These are phyloP conservation scores for Lactarius akahatsu DNA, from an alignment of 768 basidiomycete species.

Conservation along the genomic window DNA sequence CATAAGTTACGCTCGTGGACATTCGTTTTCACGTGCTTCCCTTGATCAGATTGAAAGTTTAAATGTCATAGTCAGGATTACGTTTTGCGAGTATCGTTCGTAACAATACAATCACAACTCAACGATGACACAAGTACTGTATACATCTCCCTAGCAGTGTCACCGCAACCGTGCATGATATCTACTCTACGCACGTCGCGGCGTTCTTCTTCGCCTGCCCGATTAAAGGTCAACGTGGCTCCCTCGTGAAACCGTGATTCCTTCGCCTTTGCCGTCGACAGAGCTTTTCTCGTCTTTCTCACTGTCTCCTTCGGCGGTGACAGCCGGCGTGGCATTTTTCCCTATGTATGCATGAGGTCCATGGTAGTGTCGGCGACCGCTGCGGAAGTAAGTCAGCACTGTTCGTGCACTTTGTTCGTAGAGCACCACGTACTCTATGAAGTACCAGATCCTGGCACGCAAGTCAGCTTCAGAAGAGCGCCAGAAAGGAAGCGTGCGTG, in stretches of 20 bases:
- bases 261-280: not conserved
- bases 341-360: constrained; percentile 21
- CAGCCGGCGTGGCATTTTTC: not conserved
- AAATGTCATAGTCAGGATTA: not conserved
- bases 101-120: not conserved
- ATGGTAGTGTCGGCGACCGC: constrained; percentile 28
- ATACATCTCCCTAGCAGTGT: not conserved
- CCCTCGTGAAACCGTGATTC: not conserved
- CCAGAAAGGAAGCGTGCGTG: not conserved
- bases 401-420: not conserved
- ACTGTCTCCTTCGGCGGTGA: not conserved
- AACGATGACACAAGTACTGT: too few relatives aligned
- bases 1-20: too few relatives aligned
- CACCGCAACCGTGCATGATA: not conserved
- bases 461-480: not conserved
- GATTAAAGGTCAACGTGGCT: not conserved
- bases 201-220: not conserved
- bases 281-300: not conserved
- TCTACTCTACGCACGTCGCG: not conserved
- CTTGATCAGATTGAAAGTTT: not conserved
- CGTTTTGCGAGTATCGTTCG: not conserved
- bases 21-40: not conserved
- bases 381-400: constrained; percentile 4
- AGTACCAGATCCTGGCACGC: constrained; percentile 31
- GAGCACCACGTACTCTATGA: constrained; percentile 28